Base-by-base conservation (phyloP, 768 basidiomycete genomes). In the Tremella fuciformis region DNA sequence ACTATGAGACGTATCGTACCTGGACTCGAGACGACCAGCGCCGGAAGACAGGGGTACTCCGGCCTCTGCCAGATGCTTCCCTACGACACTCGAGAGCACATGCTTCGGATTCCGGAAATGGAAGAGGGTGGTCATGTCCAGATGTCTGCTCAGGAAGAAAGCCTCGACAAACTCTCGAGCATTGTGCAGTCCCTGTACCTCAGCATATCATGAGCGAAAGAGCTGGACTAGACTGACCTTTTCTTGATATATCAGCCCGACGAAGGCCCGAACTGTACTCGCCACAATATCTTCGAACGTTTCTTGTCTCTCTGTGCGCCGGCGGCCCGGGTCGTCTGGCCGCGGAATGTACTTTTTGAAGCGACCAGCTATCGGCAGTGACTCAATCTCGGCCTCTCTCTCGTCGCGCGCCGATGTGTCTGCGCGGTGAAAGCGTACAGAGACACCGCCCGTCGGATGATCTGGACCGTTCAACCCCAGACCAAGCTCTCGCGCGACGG, bases 111-210 rank as follows among this genome's bases (percentile, higher is more conserved):
- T 84, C 54, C 82, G 80, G 76, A 91, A 91, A 69, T 88, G 89
- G 72, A 91, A 81, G 80, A 91, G 84, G 37, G 80, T 75, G 26
- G 85, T 81, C 55, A 98, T 75, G 80, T 98, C 91, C 34, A 93
- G 82, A 58, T 88, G 83, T 19, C 96, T 86, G 44, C 83, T 83
- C 58, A 98, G 82, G 82, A 99, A 96, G 77, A 89, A 86, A 2
- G 85, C 84, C 74, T 96, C 89, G 13, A 85, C 87, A 71, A 98
- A 97, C 74, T 85, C 82, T 57, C 91, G 84, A n/a, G 94, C 91
- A 8, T 86, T 85, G 50, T 82, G 81, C 47, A 99, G 83, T 21
- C 80, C 80, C 78, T 80, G 26, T 16, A 2, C 13, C 16, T 16
- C 44, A 58, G 49, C 38, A 42, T 29, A 7, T 18, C 18, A 22